Evolutionary conservation across 2,329 filamentous ascomycete genomes (phyloP), one percentile per base, ranked within the genome.

Genomic region (Cladosporium halotolerans): DNA sequence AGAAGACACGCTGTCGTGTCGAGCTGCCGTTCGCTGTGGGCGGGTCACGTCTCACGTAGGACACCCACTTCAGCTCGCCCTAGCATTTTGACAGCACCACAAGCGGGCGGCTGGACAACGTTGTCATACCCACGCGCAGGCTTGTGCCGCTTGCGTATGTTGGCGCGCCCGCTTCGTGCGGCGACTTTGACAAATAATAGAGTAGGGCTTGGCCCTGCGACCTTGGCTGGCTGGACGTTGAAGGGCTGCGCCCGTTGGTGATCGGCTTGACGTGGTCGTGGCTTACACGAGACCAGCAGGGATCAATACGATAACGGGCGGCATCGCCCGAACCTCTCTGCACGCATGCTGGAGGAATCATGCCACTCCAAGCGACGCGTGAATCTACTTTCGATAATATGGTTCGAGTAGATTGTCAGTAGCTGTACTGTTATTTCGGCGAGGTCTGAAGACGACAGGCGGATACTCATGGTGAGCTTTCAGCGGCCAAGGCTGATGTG

Each of bases 221-320:
- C n/a, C 16, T 16, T 42, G 36, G 34, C 45, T 48, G 45, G 33
- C 45, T 47, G 45, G 23, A 45, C 44, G 32, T n/a, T 38, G 23
- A 18, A 18, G 16, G 16, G 9, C 13, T 44, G 42, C 23, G 23
- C 11, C 42, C 23, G 42, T 43, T 14, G 36, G 39, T 44, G 48
- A 51, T 51, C 48, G 40, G 16, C 40, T 13, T 51, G 48, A 44
- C 40, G 48, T 38, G 47, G 31, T 50, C 47, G 47, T 50, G 47
- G 47, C 34, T 39, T 50, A 40, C 48, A 51, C 48, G 48, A 51
- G 48, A 44, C 39, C 18, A 28, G 32, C 48, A 51, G 48, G 48
- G 48, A 51, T 51, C 14, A 47, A 44, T 44, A 51, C 48, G 48
- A 44, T 28, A 28, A 28, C 23, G 23, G 23, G 23, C 23, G 23